These are phyloP conservation scores for Yarrowia galli DNA, from an alignment of 1,139 yeast species.

Conservation along the genomic window DNA sequence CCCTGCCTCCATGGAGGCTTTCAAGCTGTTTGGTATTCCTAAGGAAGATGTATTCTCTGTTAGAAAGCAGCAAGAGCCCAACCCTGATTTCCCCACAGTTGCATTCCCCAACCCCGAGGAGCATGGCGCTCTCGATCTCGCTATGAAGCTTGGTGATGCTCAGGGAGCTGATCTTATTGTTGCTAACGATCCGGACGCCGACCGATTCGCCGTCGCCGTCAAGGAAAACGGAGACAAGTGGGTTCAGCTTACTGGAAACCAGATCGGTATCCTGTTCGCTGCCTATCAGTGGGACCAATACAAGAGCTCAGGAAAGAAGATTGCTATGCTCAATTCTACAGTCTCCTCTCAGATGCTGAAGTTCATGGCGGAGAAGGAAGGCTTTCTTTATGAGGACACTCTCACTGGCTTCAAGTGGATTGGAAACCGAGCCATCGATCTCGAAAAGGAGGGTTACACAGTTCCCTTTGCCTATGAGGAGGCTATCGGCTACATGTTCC, in stretches of 20 bases:
- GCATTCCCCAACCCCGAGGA: constrained; percentile 96
- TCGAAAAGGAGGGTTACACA: constrained; percentile 65
- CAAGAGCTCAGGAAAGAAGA: constrained; percentile 49
- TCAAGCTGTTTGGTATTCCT: constrained; percentile 46
- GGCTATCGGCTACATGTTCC: constrained; percentile 94
- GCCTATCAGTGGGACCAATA: constrained; percentile 49
- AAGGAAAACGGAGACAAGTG: constrained; percentile 57
- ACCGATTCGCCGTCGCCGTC: constrained; percentile 80
- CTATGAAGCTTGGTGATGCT: constrained; percentile 62
- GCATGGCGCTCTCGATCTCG: constrained; percentile 82
- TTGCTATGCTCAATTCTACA: constrained; percentile 81
- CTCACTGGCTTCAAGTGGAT: constrained; percentile 98
- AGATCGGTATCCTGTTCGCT: constrained; percentile 86
- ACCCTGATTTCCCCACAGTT: constrained; percentile 87
- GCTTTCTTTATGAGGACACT: constrained; percentile 76
- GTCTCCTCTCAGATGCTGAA: constrained; percentile 85
- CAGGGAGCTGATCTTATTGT: constrained; percentile 62
- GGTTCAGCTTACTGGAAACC: constrained; percentile 90
- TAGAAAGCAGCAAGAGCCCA: constrained; percentile 70
- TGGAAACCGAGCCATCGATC: constrained; percentile 83
- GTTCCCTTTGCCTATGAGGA: constrained; percentile 96
- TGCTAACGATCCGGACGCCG: constrained; percentile 98
- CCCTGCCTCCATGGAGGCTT: constrained; percentile 48
- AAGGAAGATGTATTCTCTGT: constrained; percentile 57
- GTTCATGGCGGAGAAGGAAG: constrained; percentile 69